These are phyloP conservation scores for Scytalidium sp. DNA, from an alignment of 2,329 filamentous ascomycete genomes.

Conservation along the genomic window DNA sequence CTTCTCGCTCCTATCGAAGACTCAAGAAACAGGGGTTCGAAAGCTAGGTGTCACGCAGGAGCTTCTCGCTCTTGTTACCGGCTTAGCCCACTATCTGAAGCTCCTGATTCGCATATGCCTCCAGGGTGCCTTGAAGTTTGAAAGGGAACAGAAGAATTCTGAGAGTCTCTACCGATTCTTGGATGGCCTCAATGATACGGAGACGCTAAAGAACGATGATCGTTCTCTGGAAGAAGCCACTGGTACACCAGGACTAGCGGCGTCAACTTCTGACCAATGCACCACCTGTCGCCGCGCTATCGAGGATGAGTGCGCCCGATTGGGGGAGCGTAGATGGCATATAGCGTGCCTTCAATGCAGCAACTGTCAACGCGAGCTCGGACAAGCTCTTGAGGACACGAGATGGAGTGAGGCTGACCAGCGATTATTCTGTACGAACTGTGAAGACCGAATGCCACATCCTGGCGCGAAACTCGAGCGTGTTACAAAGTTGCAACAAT, in stretches of 20 bases:
- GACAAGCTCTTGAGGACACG: slow-evolving; percentile 64
- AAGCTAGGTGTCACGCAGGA: slow-evolving; percentile 97
- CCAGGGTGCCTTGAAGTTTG: slow-evolving; percentile 86
- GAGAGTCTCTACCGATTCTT: slow-evolving; percentile 81
- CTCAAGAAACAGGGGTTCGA: slow-evolving; percentile 83
- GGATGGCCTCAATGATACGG: slow-evolving; percentile 79
- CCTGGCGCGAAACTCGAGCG: slow-evolving; percentile 61
- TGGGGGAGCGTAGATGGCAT: slow-evolving; percentile 79
- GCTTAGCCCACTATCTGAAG: slow-evolving; percentile 95
- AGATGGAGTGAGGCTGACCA: slow-evolving; percentile 66
- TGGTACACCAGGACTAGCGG: slow-evolving; percentile 64
- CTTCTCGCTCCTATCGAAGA: slow-evolving; percentile 91
- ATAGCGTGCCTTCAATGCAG: slow-evolving; percentile 69
- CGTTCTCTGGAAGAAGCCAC: slow-evolving; percentile 63
- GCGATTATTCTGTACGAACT: slow-evolving; percentile 69
- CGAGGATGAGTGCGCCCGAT: slow-evolving; percentile 85
- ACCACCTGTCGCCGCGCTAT: slow-evolving; percentile 79
- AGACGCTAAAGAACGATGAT: slow-evolving; percentile 70
- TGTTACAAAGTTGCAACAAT: slow-evolving; percentile 87
- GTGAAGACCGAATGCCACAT: slow-evolving; percentile 56
- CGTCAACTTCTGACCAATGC: slow-evolving; percentile 83
- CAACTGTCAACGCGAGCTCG: slow-evolving; percentile 72
- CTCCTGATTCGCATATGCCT: slow-evolving; percentile 95
- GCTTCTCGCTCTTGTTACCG: slow-evolving; percentile 93
- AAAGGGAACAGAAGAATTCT: slow-evolving; percentile 73